Evolutionary conservation across 2,329 filamentous ascomycete genomes (phyloP), one percentile per base, ranked within the genome.

Genomic region (Bipolaris gigantea): DNA sequence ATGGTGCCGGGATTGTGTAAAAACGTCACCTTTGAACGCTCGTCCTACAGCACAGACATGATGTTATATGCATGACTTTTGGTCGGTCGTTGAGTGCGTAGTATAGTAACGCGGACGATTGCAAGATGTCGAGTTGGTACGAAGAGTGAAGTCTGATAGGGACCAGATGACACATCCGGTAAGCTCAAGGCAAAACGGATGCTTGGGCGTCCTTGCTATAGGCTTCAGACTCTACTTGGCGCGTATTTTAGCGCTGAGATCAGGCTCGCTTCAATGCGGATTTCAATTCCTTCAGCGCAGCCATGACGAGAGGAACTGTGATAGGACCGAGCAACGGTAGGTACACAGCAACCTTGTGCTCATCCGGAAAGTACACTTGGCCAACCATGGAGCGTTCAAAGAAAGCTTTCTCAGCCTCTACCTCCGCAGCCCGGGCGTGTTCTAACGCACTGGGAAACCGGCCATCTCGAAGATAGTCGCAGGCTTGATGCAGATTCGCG

Each of bases 341-440:
- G 72, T 99, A 99, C 0, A 99, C 94, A 0, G 94, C 94, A 21
- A 99, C 85, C 75, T 97, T 99, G 75, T 99, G 94, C 77, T 99
- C 94, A 69, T 99, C 94, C 0, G 94, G 94, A 74, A 99, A 99
- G 75, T 97, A 99, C 2, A 97, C 87, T 77, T 97, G 94, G 0
- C 92, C 94, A 11, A 99, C 94, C 94, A 99, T 99, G 69, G 90
- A 96, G 76, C 96, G 96, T 76, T 99, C 94, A 64, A 99, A 99
- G 75, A 99, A 99, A 0, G 93, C 93, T 56, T 89, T 86, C 73
- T 99, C 94, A 0, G 92, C 93, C 70, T 95, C 91, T 2, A 85
- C 83, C 75, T 97, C 92, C 5, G 94, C 94, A 42, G 91, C 85
- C 9, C 90, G 85, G 0, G 93, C 93, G 71, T 93, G 87, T 58